A percentile compares a stretch with the other conserved stretches of the same genome.
Conservation (phyloP, 441 rosid genomes). For the Croton laevigatus region DNA sequence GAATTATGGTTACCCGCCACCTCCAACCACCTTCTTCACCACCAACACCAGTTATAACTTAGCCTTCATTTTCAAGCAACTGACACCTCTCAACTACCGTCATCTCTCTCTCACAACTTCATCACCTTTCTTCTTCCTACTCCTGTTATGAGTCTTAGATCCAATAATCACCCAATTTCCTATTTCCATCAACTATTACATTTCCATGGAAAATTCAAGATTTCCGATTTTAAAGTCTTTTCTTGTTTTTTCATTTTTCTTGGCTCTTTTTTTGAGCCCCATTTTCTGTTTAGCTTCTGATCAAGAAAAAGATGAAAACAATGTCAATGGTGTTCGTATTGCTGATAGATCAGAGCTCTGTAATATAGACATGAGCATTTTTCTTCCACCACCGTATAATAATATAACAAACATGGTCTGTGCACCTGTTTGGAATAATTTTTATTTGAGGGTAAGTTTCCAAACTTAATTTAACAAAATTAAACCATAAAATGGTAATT, state of each 20-base stretch:
- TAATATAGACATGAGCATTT: constrained; percentile 39
- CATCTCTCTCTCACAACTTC: constrained; percentile 21
- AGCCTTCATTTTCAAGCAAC: constrained; percentile 50
- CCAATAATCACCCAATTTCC: constrained; percentile 29
- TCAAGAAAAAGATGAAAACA: constrained; percentile 15
- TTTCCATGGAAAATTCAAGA: constrained; percentile 11
- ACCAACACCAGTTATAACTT: constrained; percentile 32
- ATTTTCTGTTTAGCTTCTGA: constrained; percentile 19
- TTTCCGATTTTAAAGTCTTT: constrained; percentile 16
- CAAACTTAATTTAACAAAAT: neutral
- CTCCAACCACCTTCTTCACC: constrained; percentile 42
- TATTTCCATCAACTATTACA: constrained; percentile 1
- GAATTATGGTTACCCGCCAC: constrained; percentile 48
- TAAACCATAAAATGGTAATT: constrained; percentile 1
- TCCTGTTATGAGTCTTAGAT: constrained; percentile 17
- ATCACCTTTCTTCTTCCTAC: constrained; percentile 21
- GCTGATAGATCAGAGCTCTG: constrained; percentile 49
- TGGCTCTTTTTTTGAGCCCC: constrained; percentile 27
- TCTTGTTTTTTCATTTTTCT: constrained; percentile 31
- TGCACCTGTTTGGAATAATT: constrained; percentile 75
- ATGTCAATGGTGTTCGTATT: constrained; percentile 10
- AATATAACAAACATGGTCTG: constrained; percentile 63
- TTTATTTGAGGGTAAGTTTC: constrained; percentile 64
- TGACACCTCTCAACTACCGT: constrained; percentile 40
- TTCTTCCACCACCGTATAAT: constrained; percentile 83